Evolutionary conservation across 2,329 filamentous ascomycete species (phyloP).

Genomic region (Botrytis pseudocinerea): DNA sequence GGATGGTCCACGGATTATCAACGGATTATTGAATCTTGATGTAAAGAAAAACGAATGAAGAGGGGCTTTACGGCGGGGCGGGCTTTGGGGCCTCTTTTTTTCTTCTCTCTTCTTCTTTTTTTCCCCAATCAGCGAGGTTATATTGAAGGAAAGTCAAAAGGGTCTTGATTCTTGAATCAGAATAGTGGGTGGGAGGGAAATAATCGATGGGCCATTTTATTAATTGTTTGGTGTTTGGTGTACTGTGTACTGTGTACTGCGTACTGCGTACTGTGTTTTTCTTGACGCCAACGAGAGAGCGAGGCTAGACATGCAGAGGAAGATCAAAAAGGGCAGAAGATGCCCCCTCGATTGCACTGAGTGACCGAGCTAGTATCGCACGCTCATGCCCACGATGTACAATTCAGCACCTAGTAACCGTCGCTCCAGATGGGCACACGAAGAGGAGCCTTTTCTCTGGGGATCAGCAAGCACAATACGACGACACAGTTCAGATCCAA

Average conservation of each 20-base stretch:
- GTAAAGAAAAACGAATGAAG: not conserved
- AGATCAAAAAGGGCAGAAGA: slow-evolving; percentile 9
- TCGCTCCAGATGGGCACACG: not conserved
- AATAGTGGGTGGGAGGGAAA: too few species aligned
- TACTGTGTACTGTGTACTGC: not conserved
- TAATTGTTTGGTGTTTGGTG: not conserved
- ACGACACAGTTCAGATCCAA: not conserved
- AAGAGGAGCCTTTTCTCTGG: slow-evolving; percentile 2
- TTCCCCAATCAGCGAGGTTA: slow-evolving; percentile 16
- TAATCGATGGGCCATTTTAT: not conserved
- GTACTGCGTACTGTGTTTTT: not conserved
- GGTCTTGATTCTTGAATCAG: slow-evolving; percentile 1
- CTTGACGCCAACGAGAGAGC: not conserved
- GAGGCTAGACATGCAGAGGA: not conserved
- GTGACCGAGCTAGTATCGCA: not conserved
- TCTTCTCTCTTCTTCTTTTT: not conserved
- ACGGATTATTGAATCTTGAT: slow-evolving; percentile 2
- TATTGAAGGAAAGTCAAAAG: not conserved
- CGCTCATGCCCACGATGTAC: not conserved
- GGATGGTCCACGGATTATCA: not conserved
- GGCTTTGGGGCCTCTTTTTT: not conserved
- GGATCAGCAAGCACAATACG: not conserved
- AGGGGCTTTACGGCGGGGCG: slow-evolving; percentile 14
- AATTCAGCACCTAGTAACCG: not conserved
- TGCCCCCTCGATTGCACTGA: not conserved